These are phyloP conservation scores for Roridomyces roridus DNA, from an alignment of 768 basidiomycete genomes.

Conservation along the genomic window DNA sequence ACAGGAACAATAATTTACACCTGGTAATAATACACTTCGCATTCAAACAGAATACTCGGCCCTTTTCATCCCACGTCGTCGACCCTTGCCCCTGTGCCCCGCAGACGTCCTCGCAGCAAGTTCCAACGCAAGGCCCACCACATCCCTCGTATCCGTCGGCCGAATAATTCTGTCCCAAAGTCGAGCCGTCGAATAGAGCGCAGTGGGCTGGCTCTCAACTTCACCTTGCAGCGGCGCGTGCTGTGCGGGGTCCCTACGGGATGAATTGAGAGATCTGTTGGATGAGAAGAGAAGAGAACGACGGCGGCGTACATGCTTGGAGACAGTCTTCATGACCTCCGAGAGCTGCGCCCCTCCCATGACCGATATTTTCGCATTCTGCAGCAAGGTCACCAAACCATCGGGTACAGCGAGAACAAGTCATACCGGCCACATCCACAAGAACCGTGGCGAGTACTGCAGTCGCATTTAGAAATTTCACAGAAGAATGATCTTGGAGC, in stretches of 20 bases:
- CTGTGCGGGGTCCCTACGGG: conserved; percentile 74
- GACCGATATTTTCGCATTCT: conserved; percentile 93
- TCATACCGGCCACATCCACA: conserved; percentile 98
- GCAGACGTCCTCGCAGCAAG: conserved; percentile 62
- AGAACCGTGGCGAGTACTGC: conserved; percentile 91
- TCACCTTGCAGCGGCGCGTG: conserved; percentile 76
- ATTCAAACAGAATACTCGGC: conserved; percentile 75
- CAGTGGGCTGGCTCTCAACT: conserved; percentile 89
- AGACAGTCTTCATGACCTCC: conserved; percentile 91
- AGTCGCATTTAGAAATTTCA: not conserved
- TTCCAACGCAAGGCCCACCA: conserved; percentile 86
- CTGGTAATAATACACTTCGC: no score
- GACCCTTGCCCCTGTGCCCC: conserved; percentile 24
- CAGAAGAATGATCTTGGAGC: conserved; percentile 3
- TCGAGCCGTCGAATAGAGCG: conserved; percentile 89
- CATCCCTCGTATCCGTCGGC: conserved; percentile 88
- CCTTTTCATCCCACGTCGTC: conserved; percentile 76
- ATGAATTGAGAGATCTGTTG: not conserved
- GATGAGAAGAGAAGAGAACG: conserved; percentile 1
- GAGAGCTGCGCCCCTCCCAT: conserved; percentile 96
- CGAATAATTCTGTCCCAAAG: conserved; percentile 94
- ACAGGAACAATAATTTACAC: no score
- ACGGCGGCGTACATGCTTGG: conserved; percentile 57
- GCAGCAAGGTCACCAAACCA: conserved; percentile 8
- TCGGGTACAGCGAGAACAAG: not conserved